Conservation (phyloP, 805 yeast species). For the Nakazawaea wickerhamii region DNA sequence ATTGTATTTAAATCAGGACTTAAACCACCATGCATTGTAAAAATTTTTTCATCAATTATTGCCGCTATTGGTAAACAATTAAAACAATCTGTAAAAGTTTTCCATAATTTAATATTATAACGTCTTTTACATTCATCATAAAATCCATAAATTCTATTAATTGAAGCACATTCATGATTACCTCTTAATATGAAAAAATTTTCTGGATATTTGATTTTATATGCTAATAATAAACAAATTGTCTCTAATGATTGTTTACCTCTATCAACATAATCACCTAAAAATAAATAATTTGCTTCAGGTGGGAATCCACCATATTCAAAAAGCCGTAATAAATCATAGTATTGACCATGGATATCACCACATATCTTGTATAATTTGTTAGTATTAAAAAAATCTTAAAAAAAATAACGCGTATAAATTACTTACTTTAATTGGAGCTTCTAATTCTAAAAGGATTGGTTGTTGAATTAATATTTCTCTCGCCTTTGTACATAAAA, state of each 20-base stretch:
- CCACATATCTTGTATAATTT: slow-evolving; percentile 63
- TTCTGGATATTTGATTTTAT: slow-evolving; percentile 97
- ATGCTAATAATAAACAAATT: slow-evolving; percentile 87
- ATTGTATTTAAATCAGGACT: slow-evolving; percentile 95
- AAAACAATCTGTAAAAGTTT: slow-evolving; percentile 97
- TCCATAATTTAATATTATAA: slow-evolving; percentile 97
- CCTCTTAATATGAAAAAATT: slow-evolving; percentile 96
- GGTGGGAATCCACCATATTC: slow-evolving; percentile 99
- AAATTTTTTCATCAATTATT: slow-evolving; percentile 94
- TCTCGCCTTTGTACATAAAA: slow-evolving; percentile 94
- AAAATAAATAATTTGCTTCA: slow-evolving; percentile 90
- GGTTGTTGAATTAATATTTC: slow-evolving; percentile 98
- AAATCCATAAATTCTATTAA: slow-evolving; percentile 95
- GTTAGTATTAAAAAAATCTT: neutral
- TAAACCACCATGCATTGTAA: slow-evolving; percentile 98
- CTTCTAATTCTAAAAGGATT: slow-evolving; percentile 89
- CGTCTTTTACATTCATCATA: slow-evolving; percentile 98
- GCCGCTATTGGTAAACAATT: slow-evolving; percentile 98
- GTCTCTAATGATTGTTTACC: slow-evolving; percentile 97
- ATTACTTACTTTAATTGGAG: slow-evolving; percentile 80
- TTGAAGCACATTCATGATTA: slow-evolving; percentile 97
- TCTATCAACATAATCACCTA: slow-evolving; percentile 98
- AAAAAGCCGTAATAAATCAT: slow-evolving; percentile 88
- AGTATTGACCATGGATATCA: slow-evolving; percentile 98
- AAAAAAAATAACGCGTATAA: neutral